Evolutionary conservation across 1,284 basidiomycete species (phyloP), one percentile per base, ranked within the genome.

Genomic region (Singerocomus inundabilis): DNA sequence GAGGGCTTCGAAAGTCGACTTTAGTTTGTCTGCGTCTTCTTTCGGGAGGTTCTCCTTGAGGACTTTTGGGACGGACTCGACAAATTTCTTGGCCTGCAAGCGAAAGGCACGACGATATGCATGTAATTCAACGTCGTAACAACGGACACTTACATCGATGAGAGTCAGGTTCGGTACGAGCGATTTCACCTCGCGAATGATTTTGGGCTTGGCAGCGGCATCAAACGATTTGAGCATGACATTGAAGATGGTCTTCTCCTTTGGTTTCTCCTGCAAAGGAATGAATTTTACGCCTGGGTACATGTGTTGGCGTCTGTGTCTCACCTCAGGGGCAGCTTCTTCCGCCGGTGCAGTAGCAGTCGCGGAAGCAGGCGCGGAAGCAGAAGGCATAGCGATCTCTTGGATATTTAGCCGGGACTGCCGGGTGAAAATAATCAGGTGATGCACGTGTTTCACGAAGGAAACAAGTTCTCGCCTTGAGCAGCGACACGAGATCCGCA

Each of bases 171-270:
- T 93, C 29, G 94, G 93, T 60, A 96, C 87, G 59, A 97, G 70
- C 9, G 91, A 91, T 80, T 99, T 99, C 63, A 99, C 92, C 72
- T 99, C 97, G 62, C 92, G 85, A 68, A 99, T 99, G 61, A 98
- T 86, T 78, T 99, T 99, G 36, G 97, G 92, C 73, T 99, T 98
- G 52, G 90, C 79, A 18, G 82, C 75, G 4, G 92, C 81, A 57
- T 96, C 93, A 63, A 98, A 95, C 52, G 92, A 92, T 67, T 94
- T 91, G 38, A 98, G 80, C 71, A 88, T 96, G 66, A 98, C 86
- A 60, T 88, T 96, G 76, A 99, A 99, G 37, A 96, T 82, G 8
- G 95, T 97, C 85, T 99, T 99, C 75, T 99, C 97, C 76, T 98
- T 98, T 44, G 95, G 95, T 71, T 97, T 97, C 70, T 95, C 94